Conservation (phyloP, 768 basidiomycete species). For the Pulveroboletus sp. region DNA sequence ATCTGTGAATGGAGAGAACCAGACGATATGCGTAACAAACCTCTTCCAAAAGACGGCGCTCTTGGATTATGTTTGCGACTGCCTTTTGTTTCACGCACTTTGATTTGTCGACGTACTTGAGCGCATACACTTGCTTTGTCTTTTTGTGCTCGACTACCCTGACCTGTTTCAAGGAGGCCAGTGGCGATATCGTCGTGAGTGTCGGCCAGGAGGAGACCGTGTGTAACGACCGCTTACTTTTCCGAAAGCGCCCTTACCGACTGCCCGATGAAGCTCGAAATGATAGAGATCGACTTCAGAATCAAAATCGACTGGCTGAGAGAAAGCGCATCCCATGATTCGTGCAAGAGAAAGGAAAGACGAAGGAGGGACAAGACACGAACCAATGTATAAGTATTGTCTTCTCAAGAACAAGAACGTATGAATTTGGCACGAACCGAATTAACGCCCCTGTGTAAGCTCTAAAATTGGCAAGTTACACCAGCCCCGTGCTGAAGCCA, state of each 20-base stretch:
- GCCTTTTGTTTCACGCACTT: conserved; percentile 89
- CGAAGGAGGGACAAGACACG: conserved; percentile 22
- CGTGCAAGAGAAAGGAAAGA: conserved; percentile 34
- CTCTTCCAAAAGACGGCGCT: conserved; percentile 89
- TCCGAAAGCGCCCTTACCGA: conserved; percentile 97
- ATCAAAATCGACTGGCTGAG: conserved; percentile 82
- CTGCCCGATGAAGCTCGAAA: conserved; percentile 91
- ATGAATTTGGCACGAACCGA: conserved; percentile 23
- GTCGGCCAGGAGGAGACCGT: conserved; percentile 1
- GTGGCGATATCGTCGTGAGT: background rate
- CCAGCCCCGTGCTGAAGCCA: background rate
- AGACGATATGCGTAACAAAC: conserved; percentile 35
- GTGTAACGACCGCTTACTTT: conserved; percentile 53
- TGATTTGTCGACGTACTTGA: conserved; percentile 98
- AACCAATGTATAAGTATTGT: conserved; percentile 21
- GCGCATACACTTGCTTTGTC: conserved; percentile 85
- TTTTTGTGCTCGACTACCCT: conserved; percentile 96
- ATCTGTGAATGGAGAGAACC: conserved; percentile 8
- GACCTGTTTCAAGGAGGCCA: conserved; percentile 48
- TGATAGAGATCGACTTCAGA: conserved; percentile 87
- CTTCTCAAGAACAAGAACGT: conserved; percentile 33
- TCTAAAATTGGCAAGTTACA: conserved; percentile 11
- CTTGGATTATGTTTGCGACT: conserved; percentile 90
- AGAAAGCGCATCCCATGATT: conserved; percentile 56
- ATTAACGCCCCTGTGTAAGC: conserved; percentile 3